Evolutionary conservation across 371 early-diverging fungal genomes (phyloP).

Genomic region (Circinella umbellata): DNA sequence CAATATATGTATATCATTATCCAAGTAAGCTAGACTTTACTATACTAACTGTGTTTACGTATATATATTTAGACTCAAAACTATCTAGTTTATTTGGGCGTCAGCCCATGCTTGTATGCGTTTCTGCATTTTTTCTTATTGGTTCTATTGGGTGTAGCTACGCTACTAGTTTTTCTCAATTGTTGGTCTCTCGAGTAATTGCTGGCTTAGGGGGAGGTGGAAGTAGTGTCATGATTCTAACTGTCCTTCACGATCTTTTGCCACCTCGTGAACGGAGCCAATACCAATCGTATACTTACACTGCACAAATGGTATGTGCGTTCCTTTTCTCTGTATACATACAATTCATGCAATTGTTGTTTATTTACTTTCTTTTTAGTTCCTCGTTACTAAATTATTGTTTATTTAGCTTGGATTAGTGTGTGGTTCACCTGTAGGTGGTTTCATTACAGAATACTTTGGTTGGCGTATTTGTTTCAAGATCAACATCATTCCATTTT

Average conservation of each 20-base stretch:
- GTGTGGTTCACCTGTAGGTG: conserved; percentile 45
- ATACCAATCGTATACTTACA: conserved; percentile 48
- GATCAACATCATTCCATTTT: conserved; percentile 68
- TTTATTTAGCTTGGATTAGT: conserved; percentile 29
- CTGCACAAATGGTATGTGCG: conserved; percentile 36
- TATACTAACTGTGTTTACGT: neutral
- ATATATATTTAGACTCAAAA: conserved; percentile 1
- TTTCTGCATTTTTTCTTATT: conserved; percentile 57
- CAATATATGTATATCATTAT: too few species aligned
- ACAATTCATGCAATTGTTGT: too few species aligned
- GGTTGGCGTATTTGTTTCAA: conserved; percentile 76
- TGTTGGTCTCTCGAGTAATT: conserved; percentile 76
- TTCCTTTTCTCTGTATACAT: neutral
- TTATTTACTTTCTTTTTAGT: neutral
- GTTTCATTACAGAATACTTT: conserved; percentile 54
- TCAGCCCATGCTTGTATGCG: conserved; percentile 53
- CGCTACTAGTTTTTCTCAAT: conserved; percentile 54
- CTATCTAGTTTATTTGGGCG: conserved; percentile 72
- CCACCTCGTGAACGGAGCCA: conserved; percentile 47
- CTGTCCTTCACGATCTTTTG: conserved; percentile 30
- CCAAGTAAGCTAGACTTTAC: neutral
- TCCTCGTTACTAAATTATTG: neutral
- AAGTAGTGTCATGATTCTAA: conserved; percentile 24
- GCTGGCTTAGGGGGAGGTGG: conserved; percentile 83
- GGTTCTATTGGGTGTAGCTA: conserved; percentile 60